Evolutionary conservation across 345 rosid species (phyloP), one percentile per base, ranked within the genome.

Genomic region (Gossypium longicalyx): DNA sequence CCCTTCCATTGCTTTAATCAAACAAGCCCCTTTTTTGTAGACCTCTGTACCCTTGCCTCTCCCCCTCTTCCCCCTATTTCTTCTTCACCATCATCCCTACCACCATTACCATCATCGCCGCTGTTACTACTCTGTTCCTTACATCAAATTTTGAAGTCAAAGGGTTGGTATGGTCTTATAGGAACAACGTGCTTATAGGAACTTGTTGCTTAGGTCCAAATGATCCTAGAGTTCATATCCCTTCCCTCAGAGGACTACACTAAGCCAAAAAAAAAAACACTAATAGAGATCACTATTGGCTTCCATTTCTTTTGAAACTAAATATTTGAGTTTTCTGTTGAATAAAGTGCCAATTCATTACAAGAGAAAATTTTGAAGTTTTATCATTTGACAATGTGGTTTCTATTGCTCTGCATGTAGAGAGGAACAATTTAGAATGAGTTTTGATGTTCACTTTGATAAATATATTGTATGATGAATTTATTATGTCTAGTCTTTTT

Each of bases 171-270:
- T 27, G 34, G 34, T 27, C 34, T 27, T 27, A 27, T 3, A 27
- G 34, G 34, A 27, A 27, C 34, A 27, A 27, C 4, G 0, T 27
- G 34, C 34, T 27, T 27, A 3, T 27, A 27, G 4, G 34, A 27
- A 27, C 34, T 27, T 25, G 89, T 73, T 44, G 71, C 79, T 8
- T 93, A 88, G 78, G 90, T 95, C 47, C 82, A 90, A 78, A 86
- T 65, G 68, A 86, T 91, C 34, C 34, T 91, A 22, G 85, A 85
- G 77, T 87, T 82, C 76, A 49, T 91, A 15, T 85, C 98, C 23
- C 83, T 95, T 70, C 97, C 96, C 22, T 85, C 86, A 7, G 94
- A 90, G 76, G 83, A 84, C 67, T 65, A 65, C 83, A 76, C 45
- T 41, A 85, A 85, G 62, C 61, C 79, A 70, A 76, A 75, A 58